Evolutionary conservation across 2,329 filamentous ascomycete species (phyloP).

Genomic region (Diaporthe humulicola): DNA sequence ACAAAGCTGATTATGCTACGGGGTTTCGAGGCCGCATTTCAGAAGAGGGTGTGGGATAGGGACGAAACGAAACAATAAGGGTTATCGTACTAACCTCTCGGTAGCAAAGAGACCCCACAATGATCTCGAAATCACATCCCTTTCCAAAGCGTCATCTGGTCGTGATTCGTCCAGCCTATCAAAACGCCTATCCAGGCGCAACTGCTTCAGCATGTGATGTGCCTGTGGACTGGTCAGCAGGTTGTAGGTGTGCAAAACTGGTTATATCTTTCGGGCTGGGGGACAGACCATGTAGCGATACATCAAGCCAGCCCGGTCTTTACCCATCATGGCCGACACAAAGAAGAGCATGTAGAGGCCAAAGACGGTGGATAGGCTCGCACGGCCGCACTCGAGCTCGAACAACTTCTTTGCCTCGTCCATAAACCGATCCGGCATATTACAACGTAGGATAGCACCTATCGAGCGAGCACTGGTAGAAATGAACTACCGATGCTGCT

Average conservation of each 20-base stretch:
- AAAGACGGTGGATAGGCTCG: not conserved
- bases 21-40: not conserved
- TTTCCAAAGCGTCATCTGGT: not conserved
- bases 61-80: no score
- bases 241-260: not conserved
- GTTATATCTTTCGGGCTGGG: not conserved
- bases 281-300: slow-evolving; percentile 17
- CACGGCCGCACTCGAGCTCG: slow-evolving; percentile 10
- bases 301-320: slow-evolving; percentile 17
- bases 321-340: slow-evolving; percentile 10
- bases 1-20: slow-evolving; percentile 7
- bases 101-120: not conserved
- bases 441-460: not conserved
- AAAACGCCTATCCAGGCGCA: not conserved
- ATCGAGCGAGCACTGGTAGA: not conserved
- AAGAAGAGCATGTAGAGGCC: slow-evolving; percentile 13
- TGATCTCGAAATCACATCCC: not conserved
- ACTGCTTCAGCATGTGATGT: slow-evolving; percentile 6
- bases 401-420: slow-evolving; percentile 5
- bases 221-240: slow-evolving; percentile 8
- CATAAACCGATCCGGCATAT: not conserved
- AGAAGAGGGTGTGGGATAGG: not conserved
- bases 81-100: not conserved
- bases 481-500: not conserved
- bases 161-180: not conserved